Conservation (phyloP, 495 filamentous ascomycete genomes). For the Podospora sp. region DNA sequence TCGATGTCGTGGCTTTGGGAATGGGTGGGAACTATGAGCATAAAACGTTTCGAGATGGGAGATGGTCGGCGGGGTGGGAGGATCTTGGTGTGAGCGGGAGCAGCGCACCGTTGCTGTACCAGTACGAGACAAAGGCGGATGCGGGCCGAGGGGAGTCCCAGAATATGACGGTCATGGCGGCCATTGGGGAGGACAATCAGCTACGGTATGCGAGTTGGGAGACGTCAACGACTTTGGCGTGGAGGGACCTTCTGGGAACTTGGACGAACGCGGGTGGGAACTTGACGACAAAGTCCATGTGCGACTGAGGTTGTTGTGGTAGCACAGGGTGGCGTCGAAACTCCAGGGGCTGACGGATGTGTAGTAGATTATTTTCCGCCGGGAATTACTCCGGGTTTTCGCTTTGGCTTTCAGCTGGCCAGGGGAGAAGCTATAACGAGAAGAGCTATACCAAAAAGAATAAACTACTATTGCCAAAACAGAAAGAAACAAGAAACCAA, state of each 20-base stretch:
- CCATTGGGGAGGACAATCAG: slow-evolving; percentile 14
- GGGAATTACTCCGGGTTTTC: too few relatives aligned
- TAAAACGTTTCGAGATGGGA: slow-evolving; percentile 1
- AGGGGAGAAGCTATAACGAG: too few relatives aligned
- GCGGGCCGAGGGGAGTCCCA: not conserved
- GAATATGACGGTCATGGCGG: slow-evolving; percentile 7
- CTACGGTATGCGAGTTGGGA: slow-evolving; percentile 9
- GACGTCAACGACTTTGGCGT: not conserved
- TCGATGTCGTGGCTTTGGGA: slow-evolving; percentile 4
- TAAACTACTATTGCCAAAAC: too few relatives aligned
- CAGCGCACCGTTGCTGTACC: slow-evolving; percentile 13
- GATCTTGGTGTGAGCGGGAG: slow-evolving; percentile 9
- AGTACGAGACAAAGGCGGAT: not conserved
- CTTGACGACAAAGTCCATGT: slow-evolving; percentile 14
- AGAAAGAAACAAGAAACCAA: too few relatives aligned
- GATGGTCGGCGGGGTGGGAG: slow-evolving; percentile 8
- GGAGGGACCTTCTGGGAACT: slow-evolving; percentile 4
- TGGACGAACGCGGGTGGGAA: slow-evolving; percentile 16
- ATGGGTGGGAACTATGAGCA: not conserved
- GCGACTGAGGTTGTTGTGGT: slow-evolving; percentile 6
- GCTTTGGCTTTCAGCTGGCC: too few relatives aligned
- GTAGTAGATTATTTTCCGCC: too few relatives aligned
- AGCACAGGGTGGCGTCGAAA: too few relatives aligned
- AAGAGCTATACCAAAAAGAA: too few relatives aligned
- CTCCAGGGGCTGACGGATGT: too few relatives aligned